Percentiles rank a stretch among this genome's conserved stretches.
These are phyloP conservation scores for Tephrocybe sp. DNA, from an alignment of 768 basidiomycete genomes.

Conservation along the genomic window DNA sequence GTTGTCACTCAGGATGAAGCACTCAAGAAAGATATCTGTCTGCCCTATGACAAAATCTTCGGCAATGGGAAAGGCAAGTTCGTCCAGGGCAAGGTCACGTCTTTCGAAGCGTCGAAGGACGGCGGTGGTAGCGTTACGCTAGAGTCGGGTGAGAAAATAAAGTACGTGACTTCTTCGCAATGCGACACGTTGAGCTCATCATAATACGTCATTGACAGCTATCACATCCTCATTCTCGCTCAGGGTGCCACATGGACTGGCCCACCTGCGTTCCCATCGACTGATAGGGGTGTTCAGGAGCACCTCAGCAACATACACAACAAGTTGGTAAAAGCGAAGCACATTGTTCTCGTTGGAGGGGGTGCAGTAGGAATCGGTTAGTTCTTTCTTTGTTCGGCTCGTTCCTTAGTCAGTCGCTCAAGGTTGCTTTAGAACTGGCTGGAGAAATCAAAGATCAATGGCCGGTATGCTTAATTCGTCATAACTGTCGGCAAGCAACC, in stretches of 20 bases:
- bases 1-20: slow-evolving; percentile 41
- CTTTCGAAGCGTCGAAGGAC: slow-evolving; percentile 26
- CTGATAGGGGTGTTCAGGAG: slow-evolving; percentile 23
- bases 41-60: slow-evolving; percentile 57
- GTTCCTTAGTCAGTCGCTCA: neutral
- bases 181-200: neutral
- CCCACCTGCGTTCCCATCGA: slow-evolving; percentile 43
- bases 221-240: slow-evolving; percentile 58
- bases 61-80: slow-evolving; percentile 43
- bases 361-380: slow-evolving; percentile 54
- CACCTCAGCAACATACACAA: slow-evolving; percentile 27
- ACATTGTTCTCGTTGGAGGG: slow-evolving; percentile 55
- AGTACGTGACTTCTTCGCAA: slow-evolving; percentile 13
- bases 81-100: slow-evolving; percentile 39
- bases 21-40: slow-evolving; percentile 42
- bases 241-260: slow-evolving; percentile 56
- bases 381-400: slow-evolving; percentile 9
- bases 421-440: slow-evolving; percentile 29
- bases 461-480: slow-evolving; percentile 31
- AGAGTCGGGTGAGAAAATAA: slow-evolving; percentile 46
- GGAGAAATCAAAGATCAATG: slow-evolving; percentile 42
- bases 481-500: neutral
- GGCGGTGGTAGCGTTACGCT: slow-evolving; percentile 43
- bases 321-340: slow-evolving; percentile 33
- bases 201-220: slow-evolving; percentile 23